Evolutionary conservation across 2,329 filamentous ascomycete genomes (phyloP).

Genomic region (Dryadomyces quercivorus): DNA sequence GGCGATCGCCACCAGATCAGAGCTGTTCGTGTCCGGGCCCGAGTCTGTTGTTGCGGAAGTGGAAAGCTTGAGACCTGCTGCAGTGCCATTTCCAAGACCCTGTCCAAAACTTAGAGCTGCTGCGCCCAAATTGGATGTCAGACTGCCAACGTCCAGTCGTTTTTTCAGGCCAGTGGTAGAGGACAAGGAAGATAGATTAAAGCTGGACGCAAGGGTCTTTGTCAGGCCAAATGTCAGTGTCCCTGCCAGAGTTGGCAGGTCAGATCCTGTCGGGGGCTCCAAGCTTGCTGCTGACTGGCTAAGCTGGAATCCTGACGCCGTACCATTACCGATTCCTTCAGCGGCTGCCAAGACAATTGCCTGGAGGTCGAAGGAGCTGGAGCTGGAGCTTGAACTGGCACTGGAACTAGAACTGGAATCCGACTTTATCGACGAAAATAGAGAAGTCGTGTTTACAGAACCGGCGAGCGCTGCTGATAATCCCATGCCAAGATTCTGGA

Average conservation of each 20-base stretch:
- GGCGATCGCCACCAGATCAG: background rate
- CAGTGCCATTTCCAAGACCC: too few relatives aligned
- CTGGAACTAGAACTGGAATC: background rate
- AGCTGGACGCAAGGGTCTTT: too few relatives aligned
- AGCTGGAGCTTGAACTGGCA: too few relatives aligned
- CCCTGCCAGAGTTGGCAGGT: too few relatives aligned
- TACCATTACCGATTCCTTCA: background rate
- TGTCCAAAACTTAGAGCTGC: too few relatives aligned
- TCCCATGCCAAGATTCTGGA: background rate
- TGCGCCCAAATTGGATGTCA: too few relatives aligned
- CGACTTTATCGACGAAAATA: background rate
- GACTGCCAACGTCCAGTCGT: too few relatives aligned
- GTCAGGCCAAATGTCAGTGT: too few relatives aligned
- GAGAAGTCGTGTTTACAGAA: background rate
- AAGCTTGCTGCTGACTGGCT: background rate
- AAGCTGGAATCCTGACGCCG: background rate
- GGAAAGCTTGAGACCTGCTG: too few relatives aligned
- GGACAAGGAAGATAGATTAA: too few relatives aligned
- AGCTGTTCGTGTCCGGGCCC: background rate
- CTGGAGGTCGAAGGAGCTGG: background rate
- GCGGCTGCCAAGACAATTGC: background rate
- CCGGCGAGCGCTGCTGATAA: background rate
- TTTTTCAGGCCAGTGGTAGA: too few relatives aligned
- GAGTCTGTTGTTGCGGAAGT: too few relatives aligned
- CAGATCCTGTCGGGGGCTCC: background rate